Evolutionary conservation across 2,329 filamentous ascomycete genomes (phyloP).

Genomic region (Monosporascus sp.): DNA sequence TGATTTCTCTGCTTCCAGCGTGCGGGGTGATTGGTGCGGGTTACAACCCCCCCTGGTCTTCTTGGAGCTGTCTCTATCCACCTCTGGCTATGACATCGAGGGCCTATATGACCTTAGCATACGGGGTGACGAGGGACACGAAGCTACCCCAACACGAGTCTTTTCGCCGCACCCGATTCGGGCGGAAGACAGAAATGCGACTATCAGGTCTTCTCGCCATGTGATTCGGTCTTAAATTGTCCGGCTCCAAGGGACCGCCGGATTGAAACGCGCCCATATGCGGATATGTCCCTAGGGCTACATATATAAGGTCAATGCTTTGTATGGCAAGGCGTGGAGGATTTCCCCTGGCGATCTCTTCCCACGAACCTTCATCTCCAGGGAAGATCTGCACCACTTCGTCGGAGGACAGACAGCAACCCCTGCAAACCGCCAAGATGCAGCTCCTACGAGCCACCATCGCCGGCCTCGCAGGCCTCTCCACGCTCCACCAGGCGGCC

Average conservation of each 20-base stretch:
- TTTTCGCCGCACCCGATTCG: neutral
- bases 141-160: neutral
- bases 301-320: neutral
- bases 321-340: neutral
- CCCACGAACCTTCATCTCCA: neutral
- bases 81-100: neutral
- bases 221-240: neutral
- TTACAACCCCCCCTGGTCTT: neutral
- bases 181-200: too few relatives aligned
- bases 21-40: neutral
- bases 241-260: neutral
- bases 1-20: neutral
- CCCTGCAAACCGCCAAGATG: neutral
- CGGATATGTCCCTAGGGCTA: neutral
- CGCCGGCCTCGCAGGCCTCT: neutral
- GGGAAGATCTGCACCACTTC: neutral
- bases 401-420: neutral
- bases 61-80: neutral
- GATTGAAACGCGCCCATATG: neutral
- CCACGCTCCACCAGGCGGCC: neutral
- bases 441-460: neutral
- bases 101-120: neutral
- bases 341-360: neutral
- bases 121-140: neutral
- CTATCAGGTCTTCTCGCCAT: neutral